phyloP scores from a whole-genome alignment of 148 eudicot genomes.

The Mesembryanthemum crystallinum region DNA sequence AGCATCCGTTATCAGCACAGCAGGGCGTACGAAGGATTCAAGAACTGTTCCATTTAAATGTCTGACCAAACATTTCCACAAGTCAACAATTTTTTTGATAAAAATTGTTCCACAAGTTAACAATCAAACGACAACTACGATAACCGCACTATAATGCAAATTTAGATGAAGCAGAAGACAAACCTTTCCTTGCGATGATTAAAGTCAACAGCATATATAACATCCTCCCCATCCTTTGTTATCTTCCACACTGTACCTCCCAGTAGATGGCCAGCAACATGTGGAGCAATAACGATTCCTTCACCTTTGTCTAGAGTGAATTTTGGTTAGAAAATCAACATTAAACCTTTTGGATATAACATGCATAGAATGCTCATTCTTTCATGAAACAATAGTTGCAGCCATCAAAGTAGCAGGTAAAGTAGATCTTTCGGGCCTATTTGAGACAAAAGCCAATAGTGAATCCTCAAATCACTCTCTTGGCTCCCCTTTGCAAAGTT shows the following conservation, averaged over 20 bases:
- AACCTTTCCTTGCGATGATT: conserved; percentile 98
- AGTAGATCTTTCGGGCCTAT: conserved; percentile 1
- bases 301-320: conserved; percentile 76
- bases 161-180: conserved; percentile 14
- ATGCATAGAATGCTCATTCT: not conserved
- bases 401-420: conserved; percentile 6
- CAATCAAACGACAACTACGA: conserved; percentile 4
- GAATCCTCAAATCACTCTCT: not conserved
- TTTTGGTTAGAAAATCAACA: conserved; percentile 8
- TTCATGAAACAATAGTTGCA: not conserved
- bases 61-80: conserved; percentile 46
- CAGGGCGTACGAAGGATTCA: conserved; percentile 88
- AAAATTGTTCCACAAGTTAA: conserved; percentile 27
- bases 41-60: conserved; percentile 94
- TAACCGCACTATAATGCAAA: conserved; percentile 8
- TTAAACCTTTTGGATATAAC: not conserved
- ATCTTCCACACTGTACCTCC: conserved; percentile 97
- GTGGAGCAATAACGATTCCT: conserved; percentile 98
- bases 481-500: not conserved
- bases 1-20: conserved; percentile 96
- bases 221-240: conserved; percentile 96
- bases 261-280: conserved; percentile 89
- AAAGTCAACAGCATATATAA: conserved; percentile 94
- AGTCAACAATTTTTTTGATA: conserved; percentile 15
- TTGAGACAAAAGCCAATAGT: not conserved